phyloP scores from a whole-genome alignment of 805 yeast genomes.

The Saccharomyces jurei region DNA sequence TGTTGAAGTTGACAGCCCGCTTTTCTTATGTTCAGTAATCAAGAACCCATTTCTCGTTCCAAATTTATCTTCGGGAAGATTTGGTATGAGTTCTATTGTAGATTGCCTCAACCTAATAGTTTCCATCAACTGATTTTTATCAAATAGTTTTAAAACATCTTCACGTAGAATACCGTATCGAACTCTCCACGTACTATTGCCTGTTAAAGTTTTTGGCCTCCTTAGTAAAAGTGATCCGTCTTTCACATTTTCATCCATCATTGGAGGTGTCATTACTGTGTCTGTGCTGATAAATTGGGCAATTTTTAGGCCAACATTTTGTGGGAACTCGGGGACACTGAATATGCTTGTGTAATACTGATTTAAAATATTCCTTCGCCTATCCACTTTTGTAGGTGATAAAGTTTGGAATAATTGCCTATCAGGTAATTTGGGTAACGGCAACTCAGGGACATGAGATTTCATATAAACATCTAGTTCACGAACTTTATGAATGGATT shows the following conservation, averaged over 20 bases:
- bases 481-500: constrained; percentile 51
- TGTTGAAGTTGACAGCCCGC: constrained; percentile 32
- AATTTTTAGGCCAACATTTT: constrained; percentile 41
- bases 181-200: constrained; percentile 59
- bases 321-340: constrained; percentile 50
- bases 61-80: constrained; percentile 30
- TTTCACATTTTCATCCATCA: constrained; percentile 42
- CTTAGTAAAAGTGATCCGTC: constrained; percentile 61
- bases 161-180: constrained; percentile 63
- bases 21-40: constrained; percentile 35
- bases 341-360: constrained; percentile 53
- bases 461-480: constrained; percentile 56
- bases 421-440: constrained; percentile 59
- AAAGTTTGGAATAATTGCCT: constrained; percentile 42
- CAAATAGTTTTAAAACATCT: constrained; percentile 48
- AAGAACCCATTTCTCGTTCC: constrained; percentile 32
- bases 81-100: constrained; percentile 33
- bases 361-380: constrained; percentile 46
- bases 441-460: constrained; percentile 39
- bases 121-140: constrained; percentile 46
- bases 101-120: constrained; percentile 30
- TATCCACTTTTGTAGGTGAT: constrained; percentile 58
- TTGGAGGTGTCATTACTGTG: constrained; percentile 53
- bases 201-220: constrained; percentile 43
- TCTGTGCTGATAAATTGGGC: constrained; percentile 64